Percentiles rank a stretch among this genome's conserved stretches.
Conservation (phyloP, 169 alveolate species). For the Cryptosporidium xiaoi region DNA sequence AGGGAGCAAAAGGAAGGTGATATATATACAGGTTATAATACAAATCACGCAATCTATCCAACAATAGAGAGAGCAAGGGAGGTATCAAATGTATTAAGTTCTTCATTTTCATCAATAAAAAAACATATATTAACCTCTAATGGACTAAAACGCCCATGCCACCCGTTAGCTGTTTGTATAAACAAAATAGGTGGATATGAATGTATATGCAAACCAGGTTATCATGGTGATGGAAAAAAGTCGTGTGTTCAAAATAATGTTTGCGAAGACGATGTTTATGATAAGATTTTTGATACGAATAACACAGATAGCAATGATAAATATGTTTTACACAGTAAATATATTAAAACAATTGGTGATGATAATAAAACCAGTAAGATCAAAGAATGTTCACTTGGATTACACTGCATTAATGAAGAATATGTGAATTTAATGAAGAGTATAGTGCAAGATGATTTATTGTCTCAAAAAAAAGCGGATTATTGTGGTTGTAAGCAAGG, state of each 20-base stretch:
- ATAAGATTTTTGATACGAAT: not conserved
- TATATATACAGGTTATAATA: conserved; percentile 61
- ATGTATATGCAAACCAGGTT: conserved; percentile 78
- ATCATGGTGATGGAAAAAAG: conserved; percentile 78
- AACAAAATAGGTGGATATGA: conserved; percentile 77
- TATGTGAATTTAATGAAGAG: not conserved
- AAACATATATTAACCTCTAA: conserved; percentile 53
- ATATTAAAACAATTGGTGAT: not conserved
- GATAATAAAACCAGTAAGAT: not conserved
- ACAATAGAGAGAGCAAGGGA: conserved; percentile 52
- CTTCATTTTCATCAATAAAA: conserved; percentile 69
- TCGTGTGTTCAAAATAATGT: conserved; percentile 50
- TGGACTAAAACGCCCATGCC: conserved; percentile 75
- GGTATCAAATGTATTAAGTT: conserved; percentile 27
- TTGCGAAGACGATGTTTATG: not conserved
- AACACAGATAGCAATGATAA: not conserved
- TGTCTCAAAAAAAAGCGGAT: not conserved
- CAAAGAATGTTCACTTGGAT: conserved; percentile 38
- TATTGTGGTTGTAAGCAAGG: conserved; percentile 69
- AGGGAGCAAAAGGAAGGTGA: conserved; percentile 48
- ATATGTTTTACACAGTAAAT: no score
- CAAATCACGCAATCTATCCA: conserved; percentile 64
- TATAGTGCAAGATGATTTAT: not conserved
- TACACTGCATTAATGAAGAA: conserved; percentile 9
- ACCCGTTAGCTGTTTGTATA: conserved; percentile 78